Conservation (phyloP, 164 flowering plant genomes). For the Tinospora cordifolia region DNA sequence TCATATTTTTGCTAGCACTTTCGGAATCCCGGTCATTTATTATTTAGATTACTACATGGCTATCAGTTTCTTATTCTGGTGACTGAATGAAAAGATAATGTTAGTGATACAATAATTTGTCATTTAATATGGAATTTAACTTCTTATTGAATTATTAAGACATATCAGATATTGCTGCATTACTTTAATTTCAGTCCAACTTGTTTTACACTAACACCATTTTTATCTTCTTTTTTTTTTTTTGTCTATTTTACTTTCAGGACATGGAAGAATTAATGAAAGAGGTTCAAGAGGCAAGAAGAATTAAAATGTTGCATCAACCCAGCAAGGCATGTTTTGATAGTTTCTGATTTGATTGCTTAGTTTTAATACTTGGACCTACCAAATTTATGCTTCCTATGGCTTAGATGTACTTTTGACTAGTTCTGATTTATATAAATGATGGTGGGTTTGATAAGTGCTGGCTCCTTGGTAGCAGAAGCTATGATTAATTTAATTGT, state of each 20-base stretch:
- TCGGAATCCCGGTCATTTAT: not conserved
- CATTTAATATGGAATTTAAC: too few relatives aligned
- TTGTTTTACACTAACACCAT: not conserved
- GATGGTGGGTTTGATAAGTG: not conserved
- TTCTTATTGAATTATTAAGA: too few relatives aligned
- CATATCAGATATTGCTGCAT: not conserved
- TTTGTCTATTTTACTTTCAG: conserved; percentile 21
- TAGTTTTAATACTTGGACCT: not conserved
- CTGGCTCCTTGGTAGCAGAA: not conserved
- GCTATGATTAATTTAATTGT: not conserved
- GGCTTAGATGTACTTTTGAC: not conserved
- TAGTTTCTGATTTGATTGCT: not conserved
- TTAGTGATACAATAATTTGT: too few relatives aligned
- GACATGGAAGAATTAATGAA: conserved; percentile 67
- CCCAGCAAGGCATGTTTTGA: conserved; percentile 68
- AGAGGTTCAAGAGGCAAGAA: conserved; percentile 94
- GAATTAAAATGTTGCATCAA: conserved; percentile 89
- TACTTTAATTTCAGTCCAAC: not conserved
- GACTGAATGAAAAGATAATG: not conserved
- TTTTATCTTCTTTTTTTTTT: not conserved
- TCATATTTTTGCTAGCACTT: not conserved
- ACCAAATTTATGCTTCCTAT: not conserved
- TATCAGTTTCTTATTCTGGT: not conserved
- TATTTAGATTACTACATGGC: not conserved
- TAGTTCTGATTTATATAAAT: not conserved